phyloP scores from a whole-genome alignment of 106 monocot genomes.

The Allium sativum region DNA sequence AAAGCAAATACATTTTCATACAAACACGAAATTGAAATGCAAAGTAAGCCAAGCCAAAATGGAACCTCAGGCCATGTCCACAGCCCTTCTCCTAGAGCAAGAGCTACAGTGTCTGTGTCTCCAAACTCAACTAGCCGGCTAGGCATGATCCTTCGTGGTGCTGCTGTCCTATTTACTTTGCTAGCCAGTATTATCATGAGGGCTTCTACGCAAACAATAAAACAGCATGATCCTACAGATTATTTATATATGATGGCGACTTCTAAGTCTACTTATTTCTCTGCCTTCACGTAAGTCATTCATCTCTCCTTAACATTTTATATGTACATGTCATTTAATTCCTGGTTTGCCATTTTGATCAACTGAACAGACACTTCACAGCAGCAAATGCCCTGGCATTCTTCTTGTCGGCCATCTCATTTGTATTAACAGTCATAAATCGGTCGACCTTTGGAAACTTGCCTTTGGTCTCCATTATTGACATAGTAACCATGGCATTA shows the following conservation, averaged over 20 bases:
- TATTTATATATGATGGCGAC: not conserved
- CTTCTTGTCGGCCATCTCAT: constrained; percentile 2
- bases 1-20: not conserved
- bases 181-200: constrained; percentile 7
- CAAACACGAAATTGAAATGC: not conserved
- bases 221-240: not conserved
- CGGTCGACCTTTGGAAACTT: not conserved
- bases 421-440: not conserved
- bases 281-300: constrained; percentile 8
- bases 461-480: not conserved
- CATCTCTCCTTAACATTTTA: not conserved
- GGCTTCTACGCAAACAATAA: constrained; percentile 4
- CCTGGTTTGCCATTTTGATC: not conserved
- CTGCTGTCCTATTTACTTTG: constrained; percentile 1
- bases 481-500: not conserved
- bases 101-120: not conserved
- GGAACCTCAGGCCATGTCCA: constrained; percentile 2
- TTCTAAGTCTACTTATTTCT: constrained; percentile 1
- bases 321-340: too few species aligned
- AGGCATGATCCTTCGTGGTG: constrained; percentile 4
- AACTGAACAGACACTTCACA: not conserved
- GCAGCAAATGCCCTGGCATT: not conserved
- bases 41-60: constrained; percentile 8
- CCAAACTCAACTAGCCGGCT: not conserved
- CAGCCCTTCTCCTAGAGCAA: not conserved